These are phyloP conservation scores for Clarireedia homoeocarpa DNA, from an alignment of 2,329 filamentous ascomycete genomes.

Conservation along the genomic window DNA sequence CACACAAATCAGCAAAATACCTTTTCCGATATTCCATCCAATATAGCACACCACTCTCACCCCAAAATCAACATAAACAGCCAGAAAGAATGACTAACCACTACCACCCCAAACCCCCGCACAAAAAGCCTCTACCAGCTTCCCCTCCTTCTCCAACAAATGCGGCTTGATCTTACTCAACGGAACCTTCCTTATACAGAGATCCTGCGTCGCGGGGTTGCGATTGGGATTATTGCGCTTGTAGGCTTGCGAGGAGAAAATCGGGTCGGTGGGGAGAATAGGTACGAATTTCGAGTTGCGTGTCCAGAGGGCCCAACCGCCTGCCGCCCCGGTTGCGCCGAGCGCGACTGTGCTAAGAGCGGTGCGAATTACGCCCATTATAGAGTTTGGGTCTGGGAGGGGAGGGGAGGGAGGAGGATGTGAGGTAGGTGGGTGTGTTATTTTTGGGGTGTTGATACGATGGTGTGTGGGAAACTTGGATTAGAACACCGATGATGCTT, in stretches of 20 bases:
- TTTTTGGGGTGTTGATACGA: too few species aligned
- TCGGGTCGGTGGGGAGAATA: constrained; percentile 48
- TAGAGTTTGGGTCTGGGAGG: not conserved
- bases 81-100: constrained; percentile 38
- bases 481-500: not conserved
- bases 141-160: constrained; percentile 58
- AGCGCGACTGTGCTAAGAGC: constrained; percentile 16
- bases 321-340: constrained; percentile 15
- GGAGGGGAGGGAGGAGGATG: not conserved
- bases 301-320: constrained; percentile 19
- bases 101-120: constrained; percentile 25
- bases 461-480: not conserved
- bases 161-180: constrained; percentile 57
- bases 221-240: constrained; percentile 51
- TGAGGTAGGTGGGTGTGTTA: not conserved
- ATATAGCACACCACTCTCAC: not conserved
- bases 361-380: constrained; percentile 18
- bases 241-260: constrained; percentile 52
- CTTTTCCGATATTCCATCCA: too few species aligned
- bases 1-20: too few species aligned
- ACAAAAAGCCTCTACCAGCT: constrained; percentile 36
- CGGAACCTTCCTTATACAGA: constrained; percentile 55
- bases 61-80: not conserved
- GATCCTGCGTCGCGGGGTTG: constrained; percentile 57
- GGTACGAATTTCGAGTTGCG: constrained; percentile 38